Conservation (phyloP, 2,329 filamentous ascomycete genomes). For the Fusarium mexicanum region DNA sequence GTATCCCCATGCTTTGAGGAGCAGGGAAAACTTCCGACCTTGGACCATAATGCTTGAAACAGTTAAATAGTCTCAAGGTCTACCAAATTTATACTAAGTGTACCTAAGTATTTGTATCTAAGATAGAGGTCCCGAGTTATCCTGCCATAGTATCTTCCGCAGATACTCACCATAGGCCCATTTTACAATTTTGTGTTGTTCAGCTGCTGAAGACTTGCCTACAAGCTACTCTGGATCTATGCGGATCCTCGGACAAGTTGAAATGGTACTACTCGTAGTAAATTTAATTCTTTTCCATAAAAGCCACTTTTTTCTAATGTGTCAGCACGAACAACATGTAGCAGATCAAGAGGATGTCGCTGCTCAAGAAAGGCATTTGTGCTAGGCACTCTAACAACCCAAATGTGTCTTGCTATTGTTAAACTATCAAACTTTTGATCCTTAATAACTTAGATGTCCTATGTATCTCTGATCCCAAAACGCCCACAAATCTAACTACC, state of each 20-base stretch:
- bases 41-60: not conserved
- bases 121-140: not conserved
- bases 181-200: not conserved
- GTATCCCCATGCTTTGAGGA: not conserved
- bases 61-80: not conserved
- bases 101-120: not conserved
- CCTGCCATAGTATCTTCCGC: not conserved
- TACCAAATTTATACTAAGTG: not conserved
- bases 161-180: not conserved
- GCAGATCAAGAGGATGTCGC: not conserved
- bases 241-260: not conserved
- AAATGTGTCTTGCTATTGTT: not conserved
- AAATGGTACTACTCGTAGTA: not conserved
- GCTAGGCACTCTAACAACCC: not conserved
- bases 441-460: not conserved
- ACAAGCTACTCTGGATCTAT: not conserved
- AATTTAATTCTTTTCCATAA: not conserved
- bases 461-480: not conserved
- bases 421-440: not conserved
- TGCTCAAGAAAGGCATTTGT: not conserved
- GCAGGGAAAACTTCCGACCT: not conserved
- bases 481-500: constrained; percentile 9
- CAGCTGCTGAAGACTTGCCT: not conserved
- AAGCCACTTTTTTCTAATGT: not conserved
- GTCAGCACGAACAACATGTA: not conserved